Percentiles rank a stretch among this genome's conserved stretches.
These are phyloP conservation scores for Colletotrichum trifolii DNA, from an alignment of 2,329 filamentous ascomycete genomes.

Conservation along the genomic window DNA sequence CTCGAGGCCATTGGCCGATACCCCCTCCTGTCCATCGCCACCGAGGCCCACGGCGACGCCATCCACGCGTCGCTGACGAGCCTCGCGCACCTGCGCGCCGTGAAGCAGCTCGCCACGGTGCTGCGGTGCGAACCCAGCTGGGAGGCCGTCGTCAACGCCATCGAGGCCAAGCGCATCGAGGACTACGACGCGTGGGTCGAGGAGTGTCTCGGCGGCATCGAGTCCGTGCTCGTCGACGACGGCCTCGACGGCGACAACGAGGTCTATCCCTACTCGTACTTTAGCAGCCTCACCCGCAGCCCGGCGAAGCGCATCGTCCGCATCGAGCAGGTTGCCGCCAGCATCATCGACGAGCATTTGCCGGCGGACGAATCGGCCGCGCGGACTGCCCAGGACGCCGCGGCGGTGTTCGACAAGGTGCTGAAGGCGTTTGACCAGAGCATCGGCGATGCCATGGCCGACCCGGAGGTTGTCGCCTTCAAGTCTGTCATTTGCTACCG, in stretches of 20 bases:
- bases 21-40: constrained; percentile 70
- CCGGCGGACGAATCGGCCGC: constrained; percentile 42
- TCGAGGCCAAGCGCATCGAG: constrained; percentile 53
- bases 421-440: constrained; percentile 51
- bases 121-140: constrained; percentile 75
- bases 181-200: constrained; percentile 68
- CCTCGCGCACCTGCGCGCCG: constrained; percentile 76
- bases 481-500: constrained; percentile 88
- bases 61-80: constrained; percentile 70
- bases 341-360: constrained; percentile 63
- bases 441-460: constrained; percentile 68
- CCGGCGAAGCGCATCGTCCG: constrained; percentile 79
- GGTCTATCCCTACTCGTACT: constrained; percentile 71
- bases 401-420: constrained; percentile 46
- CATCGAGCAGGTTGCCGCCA: constrained; percentile 78
- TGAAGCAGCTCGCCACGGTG: constrained; percentile 73
- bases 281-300: constrained; percentile 72
- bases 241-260: constrained; percentile 65
- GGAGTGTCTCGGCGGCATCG: constrained; percentile 76
- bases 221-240: constrained; percentile 83
- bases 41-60: constrained; percentile 78
- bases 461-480: constrained; percentile 80
- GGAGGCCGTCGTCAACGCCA: constrained; percentile 59
- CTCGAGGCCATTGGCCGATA: constrained; percentile 58
- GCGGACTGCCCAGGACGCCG: constrained; percentile 38